Base-by-base conservation (phyloP, 2,329 filamentous ascomycete genomes). In the Microdochium paspali region DNA sequence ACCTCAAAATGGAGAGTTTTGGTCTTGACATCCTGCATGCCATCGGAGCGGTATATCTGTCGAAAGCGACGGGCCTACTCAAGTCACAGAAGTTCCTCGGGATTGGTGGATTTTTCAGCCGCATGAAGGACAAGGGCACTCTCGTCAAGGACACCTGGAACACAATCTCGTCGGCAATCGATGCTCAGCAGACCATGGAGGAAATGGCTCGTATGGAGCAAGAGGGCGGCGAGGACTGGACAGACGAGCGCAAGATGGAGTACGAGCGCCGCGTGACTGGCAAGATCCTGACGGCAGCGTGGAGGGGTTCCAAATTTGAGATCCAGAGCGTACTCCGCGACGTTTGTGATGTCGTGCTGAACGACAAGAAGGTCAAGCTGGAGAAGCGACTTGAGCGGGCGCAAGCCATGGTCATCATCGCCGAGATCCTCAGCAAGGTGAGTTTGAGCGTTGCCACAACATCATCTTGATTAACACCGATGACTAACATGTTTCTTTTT, bases 1-100 rank as follows among this genome's bases (percentile, higher is more conserved):
- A 97, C 62, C 74, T 98, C 58, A 98, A 97, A 76, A 98, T 98
- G 89, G 93, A 98, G 70, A 94, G 87, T 0, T 98, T 98, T 58
- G 93, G 93, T 46, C 76, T 98, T 39, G 93, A 98, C 53, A 97
- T 97, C 56, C 74, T 96, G 44, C 91, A 97, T 66, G 90, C 93
- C 43, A 94, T 98, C 58, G 93, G 93, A 15, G 77, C 86, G 56
- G 95, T 89, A 3, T 98, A 98, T 66, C 69, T 93, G 24, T 82
- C 83, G 64, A 97, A 97, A 69, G 88, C 85, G 3, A 87, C 86
- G 1, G 84, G 84, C 1, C 84, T 96, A 61, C 76, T 98, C 54
- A 95, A 95, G 65, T 91, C 85, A 45, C 93, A 98, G 64, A 97
- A 97, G 68, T 94, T 95, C 71, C 82, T 98, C 50, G 93, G 93